Evolutionary conservation across 495 filamentous ascomycete species (phyloP).

Genomic region (Extremus antarcticus): DNA sequence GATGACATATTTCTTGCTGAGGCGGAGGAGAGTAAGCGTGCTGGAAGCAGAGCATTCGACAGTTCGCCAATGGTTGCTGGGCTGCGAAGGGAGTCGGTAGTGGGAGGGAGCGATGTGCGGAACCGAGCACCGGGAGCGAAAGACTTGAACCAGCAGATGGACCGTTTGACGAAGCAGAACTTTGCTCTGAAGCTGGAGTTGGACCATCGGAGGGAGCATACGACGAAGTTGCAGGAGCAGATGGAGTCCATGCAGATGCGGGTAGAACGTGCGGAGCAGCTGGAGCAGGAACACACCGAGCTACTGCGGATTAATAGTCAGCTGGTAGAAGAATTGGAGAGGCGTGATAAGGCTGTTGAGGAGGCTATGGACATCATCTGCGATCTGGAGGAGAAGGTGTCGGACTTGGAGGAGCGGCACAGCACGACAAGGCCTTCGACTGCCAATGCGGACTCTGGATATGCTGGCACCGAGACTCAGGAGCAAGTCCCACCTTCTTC

Average conservation of each 20-base stretch:
- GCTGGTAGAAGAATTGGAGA: constrained; percentile 57
- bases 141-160: constrained; percentile 25
- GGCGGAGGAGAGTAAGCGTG: constrained; percentile 10
- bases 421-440: constrained; percentile 17
- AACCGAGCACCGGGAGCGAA: constrained; percentile 11
- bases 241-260: constrained; percentile 49
- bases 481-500: constrained; percentile 15
- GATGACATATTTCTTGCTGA: constrained; percentile 20
- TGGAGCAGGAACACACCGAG: constrained; percentile 26
- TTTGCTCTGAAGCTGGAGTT: constrained; percentile 84
- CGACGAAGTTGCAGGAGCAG: constrained; percentile 45
- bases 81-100: not conserved
- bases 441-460: constrained; percentile 19
- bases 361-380: constrained; percentile 78
- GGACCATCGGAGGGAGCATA: constrained; percentile 55
- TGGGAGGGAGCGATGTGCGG: not conserved
- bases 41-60: constrained; percentile 3
- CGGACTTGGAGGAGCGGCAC: constrained; percentile 6
- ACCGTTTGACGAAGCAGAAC: constrained; percentile 70
- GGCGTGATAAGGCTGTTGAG: constrained; percentile 63
- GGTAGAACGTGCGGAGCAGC: constrained; percentile 21
- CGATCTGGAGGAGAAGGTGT: constrained; percentile 50
- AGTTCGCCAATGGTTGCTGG: constrained; percentile 15
- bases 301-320: constrained; percentile 50
- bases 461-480: constrained; percentile 19